Evolutionary conservation across 2,329 filamentous ascomycete genomes (phyloP).

Genomic region (Xylaria sp.): DNA sequence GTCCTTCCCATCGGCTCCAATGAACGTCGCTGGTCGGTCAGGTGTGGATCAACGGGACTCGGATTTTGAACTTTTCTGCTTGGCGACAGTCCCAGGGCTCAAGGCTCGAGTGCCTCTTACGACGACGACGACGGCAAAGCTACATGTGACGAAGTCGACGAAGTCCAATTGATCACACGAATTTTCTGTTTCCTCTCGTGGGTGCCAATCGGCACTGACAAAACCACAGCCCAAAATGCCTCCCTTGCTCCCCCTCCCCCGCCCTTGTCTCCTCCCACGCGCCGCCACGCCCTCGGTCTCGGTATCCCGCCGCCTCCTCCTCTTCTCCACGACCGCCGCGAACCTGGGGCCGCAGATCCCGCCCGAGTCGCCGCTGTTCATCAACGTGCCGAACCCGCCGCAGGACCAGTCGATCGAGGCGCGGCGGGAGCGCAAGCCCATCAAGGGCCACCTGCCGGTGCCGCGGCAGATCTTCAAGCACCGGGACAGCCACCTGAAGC

Average conservation of each 20-base stretch:
- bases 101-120: background rate
- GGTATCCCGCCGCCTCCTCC: slow-evolving; percentile 33
- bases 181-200: background rate
- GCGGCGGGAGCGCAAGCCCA: slow-evolving; percentile 44
- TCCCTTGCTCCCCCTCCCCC: slow-evolving; percentile 20
- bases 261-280: slow-evolving; percentile 18
- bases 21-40: slow-evolving; percentile 9
- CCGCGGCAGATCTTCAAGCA: slow-evolving; percentile 78
- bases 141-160: background rate
- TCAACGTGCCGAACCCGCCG: slow-evolving; percentile 77
- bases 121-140: background rate
- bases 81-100: background rate
- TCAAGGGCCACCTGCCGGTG: slow-evolving; percentile 81
- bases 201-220: slow-evolving; percentile 15
- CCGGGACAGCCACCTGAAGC: slow-evolving; percentile 61
- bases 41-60: background rate
- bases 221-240: slow-evolving; percentile 18
- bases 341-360: slow-evolving; percentile 58
- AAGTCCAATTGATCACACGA: background rate
- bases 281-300: slow-evolving; percentile 23
- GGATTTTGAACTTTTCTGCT: slow-evolving; percentile 19
- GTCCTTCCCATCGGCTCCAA: background rate
- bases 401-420: slow-evolving; percentile 60
- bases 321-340: slow-evolving; percentile 50
- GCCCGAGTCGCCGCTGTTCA: slow-evolving; percentile 86